phyloP scores from a whole-genome alignment of 257 asterid genomes.

The Eustoma russellianum region DNA sequence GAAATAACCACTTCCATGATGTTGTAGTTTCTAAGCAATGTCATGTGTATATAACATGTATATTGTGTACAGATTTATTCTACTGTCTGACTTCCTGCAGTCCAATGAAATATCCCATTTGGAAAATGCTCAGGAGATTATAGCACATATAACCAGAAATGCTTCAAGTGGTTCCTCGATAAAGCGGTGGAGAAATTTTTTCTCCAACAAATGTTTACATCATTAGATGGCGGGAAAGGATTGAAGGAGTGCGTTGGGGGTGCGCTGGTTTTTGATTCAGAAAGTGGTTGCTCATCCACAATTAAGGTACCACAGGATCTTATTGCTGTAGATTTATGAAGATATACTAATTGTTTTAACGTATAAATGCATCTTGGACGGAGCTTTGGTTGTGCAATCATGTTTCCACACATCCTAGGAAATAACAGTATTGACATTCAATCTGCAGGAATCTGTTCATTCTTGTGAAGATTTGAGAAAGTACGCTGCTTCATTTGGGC shows the following conservation, averaged over 20 bases:
- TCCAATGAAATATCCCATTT: conserved; percentile 21
- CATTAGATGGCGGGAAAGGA: conserved; percentile 43
- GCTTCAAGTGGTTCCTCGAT: conserved; percentile 24
- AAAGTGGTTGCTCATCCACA: conserved; percentile 31
- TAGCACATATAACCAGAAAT: conserved; percentile 11
- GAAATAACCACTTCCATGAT: neutral
- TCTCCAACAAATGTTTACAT: conserved; percentile 48
- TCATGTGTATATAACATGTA: conserved; percentile 4
- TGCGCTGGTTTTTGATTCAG: conserved; percentile 32
- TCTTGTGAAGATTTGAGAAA: conserved; percentile 33
- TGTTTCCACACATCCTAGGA: neutral
- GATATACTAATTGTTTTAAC: neutral
- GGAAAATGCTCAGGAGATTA: conserved; percentile 23
- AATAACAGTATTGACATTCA: conserved; percentile 6
- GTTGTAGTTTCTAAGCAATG: neutral
- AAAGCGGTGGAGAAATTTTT: conserved; percentile 40
- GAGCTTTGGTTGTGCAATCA: neutral
- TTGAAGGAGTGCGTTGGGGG: conserved; percentile 37
- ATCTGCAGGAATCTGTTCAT: conserved; percentile 38
- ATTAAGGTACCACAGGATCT: conserved; percentile 33
- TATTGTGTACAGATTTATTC: conserved; percentile 4
- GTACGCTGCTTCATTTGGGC: conserved; percentile 22
- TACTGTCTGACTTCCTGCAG: conserved; percentile 24
- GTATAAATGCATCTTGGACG: neutral
- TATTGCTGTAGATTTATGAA: conserved; percentile 2